A percentile compares a stretch with the other conserved stretches of the same genome.
Conservation (phyloP, 257 asterid genomes). For the Ophiorrhiza pumila region DNA sequence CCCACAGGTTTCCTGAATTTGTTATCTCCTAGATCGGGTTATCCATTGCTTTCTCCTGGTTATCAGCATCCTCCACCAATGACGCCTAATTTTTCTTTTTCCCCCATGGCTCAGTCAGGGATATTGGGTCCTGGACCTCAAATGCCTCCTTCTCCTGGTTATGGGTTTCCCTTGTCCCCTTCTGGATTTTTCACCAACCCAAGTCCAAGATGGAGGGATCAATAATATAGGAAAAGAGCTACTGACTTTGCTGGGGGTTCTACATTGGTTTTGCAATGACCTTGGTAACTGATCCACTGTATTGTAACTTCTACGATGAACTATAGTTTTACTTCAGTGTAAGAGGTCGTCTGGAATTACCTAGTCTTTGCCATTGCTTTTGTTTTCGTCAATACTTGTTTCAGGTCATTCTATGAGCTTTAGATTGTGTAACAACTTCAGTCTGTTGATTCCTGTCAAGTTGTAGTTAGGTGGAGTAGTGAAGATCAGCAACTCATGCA, state of each 20-base stretch:
- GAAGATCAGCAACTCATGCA: conserved; percentile 19
- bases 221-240: conserved; percentile 39
- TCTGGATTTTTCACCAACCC: conserved; percentile 63
- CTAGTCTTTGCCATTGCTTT: conserved; percentile 25
- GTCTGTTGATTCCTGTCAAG: conserved; percentile 14
- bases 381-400: conserved; percentile 23
- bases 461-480: conserved; percentile 18
- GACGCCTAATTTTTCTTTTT: conserved; percentile 72
- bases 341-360: conserved; percentile 25
- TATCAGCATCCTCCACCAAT: conserved; percentile 61
- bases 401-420: conserved; percentile 10
- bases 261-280: conserved; percentile 21
- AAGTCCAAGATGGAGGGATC: conserved; percentile 90
- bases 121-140: conserved; percentile 78
- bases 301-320: conserved; percentile 29
- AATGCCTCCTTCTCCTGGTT: conserved; percentile 85
- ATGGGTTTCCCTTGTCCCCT: conserved; percentile 82
- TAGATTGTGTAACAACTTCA: conserved; percentile 23
- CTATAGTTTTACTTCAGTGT: conserved; percentile 24
- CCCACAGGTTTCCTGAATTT: conserved; percentile 65
- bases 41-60: conserved; percentile 83
- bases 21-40: conserved; percentile 78
- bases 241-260: conserved; percentile 31
- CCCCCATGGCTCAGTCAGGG: conserved; percentile 66
- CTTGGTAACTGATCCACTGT: conserved; percentile 22